Evolutionary conservation across 129 eudicot species (phyloP), one percentile per base, ranked within the genome.

Genomic region (Gnaphalium uliginosum): DNA sequence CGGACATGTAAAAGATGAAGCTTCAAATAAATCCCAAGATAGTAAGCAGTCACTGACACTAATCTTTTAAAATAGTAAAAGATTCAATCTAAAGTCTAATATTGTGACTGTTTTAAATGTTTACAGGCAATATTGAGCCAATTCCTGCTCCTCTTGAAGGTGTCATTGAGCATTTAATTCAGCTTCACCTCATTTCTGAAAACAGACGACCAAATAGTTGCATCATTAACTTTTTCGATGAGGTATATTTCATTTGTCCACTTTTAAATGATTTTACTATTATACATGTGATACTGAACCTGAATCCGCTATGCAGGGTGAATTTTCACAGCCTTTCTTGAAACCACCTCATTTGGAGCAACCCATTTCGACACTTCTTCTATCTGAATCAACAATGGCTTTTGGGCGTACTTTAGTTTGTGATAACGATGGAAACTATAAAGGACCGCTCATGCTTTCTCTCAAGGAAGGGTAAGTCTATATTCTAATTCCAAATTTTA

Each of bases 291-390:
- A 21, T 65, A 33, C 65, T 57, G 8, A 43, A 61, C 26, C 1
- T 72, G 21, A 71, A 74, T 11, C 5, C 5, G 1, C 9, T 17
- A 21, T 32, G 8, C 33, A 95, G 99, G 96, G 96, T 23, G 99
- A 95, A 48, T 95, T 82, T 77, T 95, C 99, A 8, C 99, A 91
- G 75, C 99, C 99, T 83, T 95, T 85, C 72, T 81, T 87, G 76
- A 95, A 91, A 78, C 99, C 99, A 65, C 99, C 99, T 60, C 99
- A 95, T 82, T 62, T 95, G 74, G 99, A 95, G 76, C 96, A 95
- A 76, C 99, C 99, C 27, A 81, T 95, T 9, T 84, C 88, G 33
- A 95, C 92, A 43, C 90, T 95, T 74, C 81, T 91, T 76, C 92
- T 95, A 22, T 86, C 94, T 15, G 96, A 91, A 71, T 89, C 99